Percentiles rank a stretch among this genome's conserved stretches.
Evolutionary conservation across 352 stramenopile species (phyloP).

Genomic region (Phytophthora pisi): DNA sequence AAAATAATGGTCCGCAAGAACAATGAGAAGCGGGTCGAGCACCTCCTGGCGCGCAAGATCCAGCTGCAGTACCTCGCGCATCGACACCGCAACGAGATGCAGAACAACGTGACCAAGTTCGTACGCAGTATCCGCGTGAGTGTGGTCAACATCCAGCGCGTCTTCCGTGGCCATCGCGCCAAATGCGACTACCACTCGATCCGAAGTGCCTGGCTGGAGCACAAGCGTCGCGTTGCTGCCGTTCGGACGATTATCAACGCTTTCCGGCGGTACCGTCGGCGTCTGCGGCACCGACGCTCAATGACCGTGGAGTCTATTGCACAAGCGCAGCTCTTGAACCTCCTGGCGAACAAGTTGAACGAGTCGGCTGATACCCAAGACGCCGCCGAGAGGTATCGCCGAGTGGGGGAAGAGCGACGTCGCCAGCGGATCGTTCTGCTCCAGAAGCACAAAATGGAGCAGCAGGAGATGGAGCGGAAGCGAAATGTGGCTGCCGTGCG

Average conservation of each 20-base stretch:
- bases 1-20: slow-evolving; percentile 54
- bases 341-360: slow-evolving; percentile 47
- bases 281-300: slow-evolving; percentile 45
- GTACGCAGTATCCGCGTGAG: slow-evolving; percentile 34
- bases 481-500: slow-evolving; percentile 41
- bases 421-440: slow-evolving; percentile 60
- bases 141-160: slow-evolving; percentile 57
- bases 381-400: slow-evolving; percentile 49
- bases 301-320: slow-evolving; percentile 68
- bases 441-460: slow-evolving; percentile 57
- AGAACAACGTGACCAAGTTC: slow-evolving; percentile 44
- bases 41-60: slow-evolving; percentile 54
- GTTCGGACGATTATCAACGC: slow-evolving; percentile 45
- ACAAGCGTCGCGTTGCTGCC: slow-evolving; percentile 30
- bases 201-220: slow-evolving; percentile 29
- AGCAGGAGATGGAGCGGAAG: slow-evolving; percentile 53
- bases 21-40: slow-evolving; percentile 43
- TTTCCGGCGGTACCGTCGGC: slow-evolving; percentile 55
- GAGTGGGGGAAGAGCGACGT: slow-evolving; percentile 54
- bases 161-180: slow-evolving; percentile 53
- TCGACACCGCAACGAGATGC: slow-evolving; percentile 38
- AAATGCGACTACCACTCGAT: slow-evolving; percentile 44
- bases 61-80: slow-evolving; percentile 59
- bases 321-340: slow-evolving; percentile 52
- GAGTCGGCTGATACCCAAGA: slow-evolving; percentile 25